Percentiles rank a stretch among this genome's conserved stretches.
phyloP scores from a whole-genome alignment of 2,329 filamentous ascomycete genomes.

The Polytolypa hystricis region DNA sequence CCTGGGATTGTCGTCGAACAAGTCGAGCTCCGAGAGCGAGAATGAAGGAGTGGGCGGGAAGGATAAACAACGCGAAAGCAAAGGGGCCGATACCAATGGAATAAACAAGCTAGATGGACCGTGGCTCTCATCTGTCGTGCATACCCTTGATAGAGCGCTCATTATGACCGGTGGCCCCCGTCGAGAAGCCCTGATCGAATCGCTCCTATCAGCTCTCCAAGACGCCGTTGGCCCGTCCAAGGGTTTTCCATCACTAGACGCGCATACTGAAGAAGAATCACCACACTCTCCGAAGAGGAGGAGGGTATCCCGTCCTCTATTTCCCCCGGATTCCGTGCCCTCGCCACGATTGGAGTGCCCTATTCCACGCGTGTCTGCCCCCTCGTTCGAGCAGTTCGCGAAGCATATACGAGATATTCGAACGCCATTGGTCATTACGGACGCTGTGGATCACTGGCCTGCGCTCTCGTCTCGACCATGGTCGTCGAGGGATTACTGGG shows the following conservation, averaged over 20 bases:
- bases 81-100: constrained; percentile 6
- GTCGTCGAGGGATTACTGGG: constrained; percentile 62
- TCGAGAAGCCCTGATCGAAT: constrained; percentile 37
- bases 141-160: constrained; percentile 61
- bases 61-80: constrained; percentile 8
- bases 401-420: constrained; percentile 41
- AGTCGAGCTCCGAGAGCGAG: background rate
- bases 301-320: constrained; percentile 20
- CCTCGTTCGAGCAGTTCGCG: constrained; percentile 51
- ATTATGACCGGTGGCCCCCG: constrained; percentile 60
- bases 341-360: constrained; percentile 25
- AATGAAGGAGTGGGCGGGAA: constrained; percentile 9
- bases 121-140: constrained; percentile 50
- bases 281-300: constrained; percentile 19
- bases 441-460: constrained; percentile 61
- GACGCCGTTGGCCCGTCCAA: constrained; percentile 6
- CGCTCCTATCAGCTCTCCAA: constrained; percentile 25
- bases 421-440: constrained; percentile 58
- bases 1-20: constrained; percentile 1
- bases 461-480: constrained; percentile 59
- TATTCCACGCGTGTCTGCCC: constrained; percentile 31
- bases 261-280: constrained; percentile 1
- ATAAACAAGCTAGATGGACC: constrained; percentile 16
- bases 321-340: constrained; percentile 23
- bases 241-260: constrained; percentile 3